These are phyloP conservation scores for Amylostereum areolatum DNA, from an alignment of 1,284 basidiomycete genomes.

Conservation along the genomic window DNA sequence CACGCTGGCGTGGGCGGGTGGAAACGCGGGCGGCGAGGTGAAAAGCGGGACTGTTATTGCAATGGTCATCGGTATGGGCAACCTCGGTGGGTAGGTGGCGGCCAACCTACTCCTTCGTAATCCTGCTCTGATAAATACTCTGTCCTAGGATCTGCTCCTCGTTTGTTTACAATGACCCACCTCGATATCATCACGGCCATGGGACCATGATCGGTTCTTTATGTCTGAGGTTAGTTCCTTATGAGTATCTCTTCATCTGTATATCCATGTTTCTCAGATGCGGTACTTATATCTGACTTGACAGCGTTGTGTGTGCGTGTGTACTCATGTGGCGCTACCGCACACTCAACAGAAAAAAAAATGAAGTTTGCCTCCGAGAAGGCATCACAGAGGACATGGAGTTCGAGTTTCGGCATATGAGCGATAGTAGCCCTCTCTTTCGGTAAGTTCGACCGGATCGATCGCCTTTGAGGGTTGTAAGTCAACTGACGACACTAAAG, in stretches of 20 bases:
- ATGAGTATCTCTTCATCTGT: background rate
- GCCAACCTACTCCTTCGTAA: background rate
- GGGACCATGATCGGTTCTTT: conserved; percentile 45
- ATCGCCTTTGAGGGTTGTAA: background rate
- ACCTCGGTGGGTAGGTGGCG: conserved; percentile 30
- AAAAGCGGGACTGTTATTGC: conserved; percentile 48
- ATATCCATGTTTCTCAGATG: background rate
- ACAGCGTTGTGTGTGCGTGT: conserved; percentile 18
- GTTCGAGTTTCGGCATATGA: conserved; percentile 35
- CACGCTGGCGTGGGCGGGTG: conserved; percentile 49
- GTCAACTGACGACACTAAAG: background rate
- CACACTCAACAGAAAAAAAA: conserved; percentile 34
- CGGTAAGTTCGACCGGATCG: conserved; percentile 25
- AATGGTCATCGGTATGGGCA: conserved; percentile 48
- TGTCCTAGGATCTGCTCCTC: conserved; percentile 32
- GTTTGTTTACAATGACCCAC: conserved; percentile 38
- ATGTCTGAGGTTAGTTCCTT: conserved; percentile 25
- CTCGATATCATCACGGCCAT: conserved; percentile 44
- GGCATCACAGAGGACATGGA: conserved; percentile 29
- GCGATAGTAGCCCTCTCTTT: conserved; percentile 45
- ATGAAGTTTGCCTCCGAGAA: conserved; percentile 28
- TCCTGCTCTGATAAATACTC: background rate
- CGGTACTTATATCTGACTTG: background rate
- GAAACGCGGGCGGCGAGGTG: conserved; percentile 50
- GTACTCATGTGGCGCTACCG: conserved; percentile 36